phyloP scores from a whole-genome alignment of 805 yeast genomes.

The Saccharomycopsis sp. region DNA sequence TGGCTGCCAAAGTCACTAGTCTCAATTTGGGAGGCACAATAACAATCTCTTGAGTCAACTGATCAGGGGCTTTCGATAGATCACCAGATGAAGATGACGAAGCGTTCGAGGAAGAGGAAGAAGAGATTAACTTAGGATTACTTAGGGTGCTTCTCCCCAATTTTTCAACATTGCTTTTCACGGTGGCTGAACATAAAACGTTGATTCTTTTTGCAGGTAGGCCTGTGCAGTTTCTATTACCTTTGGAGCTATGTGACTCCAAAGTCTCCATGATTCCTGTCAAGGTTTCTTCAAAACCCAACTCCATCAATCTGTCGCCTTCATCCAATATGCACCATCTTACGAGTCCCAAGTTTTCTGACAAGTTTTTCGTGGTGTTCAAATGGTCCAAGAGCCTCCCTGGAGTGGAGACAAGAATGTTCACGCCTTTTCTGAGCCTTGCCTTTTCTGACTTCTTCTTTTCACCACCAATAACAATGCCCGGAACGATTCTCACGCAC shows the following conservation, averaged over 20 bases:
- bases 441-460: constrained; percentile 97
- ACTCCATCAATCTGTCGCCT: constrained; percentile 91
- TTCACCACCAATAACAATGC: constrained; percentile 96
- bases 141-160: constrained; percentile 71
- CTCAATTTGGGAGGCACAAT: constrained; percentile 90
- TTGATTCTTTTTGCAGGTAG: constrained; percentile 68
- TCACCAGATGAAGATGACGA: constrained; percentile 21
- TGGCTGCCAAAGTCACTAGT: constrained; percentile 68
- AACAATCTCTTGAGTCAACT: constrained; percentile 68
- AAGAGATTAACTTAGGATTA: constrained; percentile 61
- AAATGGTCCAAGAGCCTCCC: constrained; percentile 94
- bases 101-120: constrained; percentile 22
- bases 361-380: constrained; percentile 74
- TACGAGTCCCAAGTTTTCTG: constrained; percentile 50
- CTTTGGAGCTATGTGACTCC: constrained; percentile 21
- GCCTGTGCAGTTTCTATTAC: constrained; percentile 34
- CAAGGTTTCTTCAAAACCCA: constrained; percentile 93
- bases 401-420: constrained; percentile 94
- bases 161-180: constrained; percentile 69
- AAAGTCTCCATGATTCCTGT: constrained; percentile 11
- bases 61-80: constrained; percentile 71
- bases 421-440: constrained; percentile 88
- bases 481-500: constrained; percentile 87
- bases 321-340: constrained; percentile 91
- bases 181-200: constrained; percentile 89